These are phyloP conservation scores for Scedosporium apiospermum DNA, from an alignment of 2,329 filamentous ascomycete genomes.

Conservation along the genomic window DNA sequence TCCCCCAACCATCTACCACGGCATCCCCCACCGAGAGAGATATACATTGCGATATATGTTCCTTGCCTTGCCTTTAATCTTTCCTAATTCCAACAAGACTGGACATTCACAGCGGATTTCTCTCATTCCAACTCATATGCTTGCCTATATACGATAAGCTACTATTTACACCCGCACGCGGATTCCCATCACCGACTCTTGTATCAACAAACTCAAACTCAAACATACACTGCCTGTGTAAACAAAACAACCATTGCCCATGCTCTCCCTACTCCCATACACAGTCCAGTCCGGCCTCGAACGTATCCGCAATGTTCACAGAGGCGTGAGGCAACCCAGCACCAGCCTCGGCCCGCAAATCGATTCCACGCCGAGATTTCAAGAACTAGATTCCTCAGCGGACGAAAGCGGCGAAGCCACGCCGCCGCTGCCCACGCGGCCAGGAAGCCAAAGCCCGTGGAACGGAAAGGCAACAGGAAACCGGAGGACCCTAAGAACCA, in stretches of 20 bases:
- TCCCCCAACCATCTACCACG: no score
- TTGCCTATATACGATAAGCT: no score
- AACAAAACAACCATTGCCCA: not conserved
- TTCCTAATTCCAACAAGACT: no score
- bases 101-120: no score
- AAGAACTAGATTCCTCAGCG: not conserved
- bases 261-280: not conserved
- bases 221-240: not conserved
- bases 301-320: not conserved
- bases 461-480: not conserved
- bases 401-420: not conserved
- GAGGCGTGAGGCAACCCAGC: not conserved
- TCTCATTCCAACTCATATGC: no score
- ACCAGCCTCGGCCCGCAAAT: not conserved
- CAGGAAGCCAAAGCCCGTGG: not conserved
- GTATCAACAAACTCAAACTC: not conserved
- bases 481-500: not conserved
- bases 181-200: not conserved
- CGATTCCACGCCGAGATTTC: not conserved
- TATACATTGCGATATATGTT: no score
- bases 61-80: no score
- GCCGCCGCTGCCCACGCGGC: not conserved
- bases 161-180: not conserved
- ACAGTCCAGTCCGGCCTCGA: conserved; percentile 1
- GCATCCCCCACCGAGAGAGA: no score